Percentiles rank a stretch among this genome's conserved stretches.
These are phyloP conservation scores for Phytophthora agathidicida DNA, from an alignment of 352 stramenopile genomes.

Conservation along the genomic window DNA sequence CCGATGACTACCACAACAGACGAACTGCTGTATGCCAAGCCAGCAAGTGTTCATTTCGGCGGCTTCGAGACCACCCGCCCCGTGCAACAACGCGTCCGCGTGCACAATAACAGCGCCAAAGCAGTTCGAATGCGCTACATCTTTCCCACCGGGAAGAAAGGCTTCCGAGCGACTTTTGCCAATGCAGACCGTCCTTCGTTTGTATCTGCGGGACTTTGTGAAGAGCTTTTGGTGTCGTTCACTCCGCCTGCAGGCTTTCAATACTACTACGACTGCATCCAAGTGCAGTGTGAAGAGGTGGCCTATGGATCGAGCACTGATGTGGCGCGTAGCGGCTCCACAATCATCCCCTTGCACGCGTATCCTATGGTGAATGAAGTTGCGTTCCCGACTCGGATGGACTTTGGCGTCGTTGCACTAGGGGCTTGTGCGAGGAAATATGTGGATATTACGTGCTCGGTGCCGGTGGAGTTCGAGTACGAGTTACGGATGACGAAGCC, in stretches of 20 bases:
- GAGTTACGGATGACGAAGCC: constrained; percentile 66
- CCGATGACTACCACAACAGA: constrained; percentile 30
- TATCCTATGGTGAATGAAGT: constrained; percentile 89
- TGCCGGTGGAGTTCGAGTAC: constrained; percentile 91
- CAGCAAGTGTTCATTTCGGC: constrained; percentile 87
- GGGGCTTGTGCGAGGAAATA: constrained; percentile 45
- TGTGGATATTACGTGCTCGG: constrained; percentile 67
- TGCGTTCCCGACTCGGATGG: constrained; percentile 72
- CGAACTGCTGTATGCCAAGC: constrained; percentile 55
- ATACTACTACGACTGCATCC: constrained; percentile 92
- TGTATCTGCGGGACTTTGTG: constrained; percentile 73
- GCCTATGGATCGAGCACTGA: constrained; percentile 66
- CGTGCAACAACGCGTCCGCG: constrained; percentile 67
- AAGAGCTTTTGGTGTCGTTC: constrained; percentile 85
- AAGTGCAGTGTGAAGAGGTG: constrained; percentile 76
- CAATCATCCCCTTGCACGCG: constrained; percentile 83
- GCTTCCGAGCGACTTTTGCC: constrained; percentile 64
- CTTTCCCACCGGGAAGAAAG: constrained; percentile 42
- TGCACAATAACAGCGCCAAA: constrained; percentile 83
- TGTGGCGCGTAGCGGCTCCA: constrained; percentile 38
- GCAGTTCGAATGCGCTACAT: constrained; percentile 76
- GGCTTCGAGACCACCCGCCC: constrained; percentile 73
- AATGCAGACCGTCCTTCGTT: constrained; percentile 55
- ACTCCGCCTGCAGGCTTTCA: constrained; percentile 64
- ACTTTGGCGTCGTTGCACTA: constrained; percentile 80